These are phyloP conservation scores for Oryza meridionalis DNA, from an alignment of 176 grass and related monocot genomes.

Conservation along the genomic window DNA sequence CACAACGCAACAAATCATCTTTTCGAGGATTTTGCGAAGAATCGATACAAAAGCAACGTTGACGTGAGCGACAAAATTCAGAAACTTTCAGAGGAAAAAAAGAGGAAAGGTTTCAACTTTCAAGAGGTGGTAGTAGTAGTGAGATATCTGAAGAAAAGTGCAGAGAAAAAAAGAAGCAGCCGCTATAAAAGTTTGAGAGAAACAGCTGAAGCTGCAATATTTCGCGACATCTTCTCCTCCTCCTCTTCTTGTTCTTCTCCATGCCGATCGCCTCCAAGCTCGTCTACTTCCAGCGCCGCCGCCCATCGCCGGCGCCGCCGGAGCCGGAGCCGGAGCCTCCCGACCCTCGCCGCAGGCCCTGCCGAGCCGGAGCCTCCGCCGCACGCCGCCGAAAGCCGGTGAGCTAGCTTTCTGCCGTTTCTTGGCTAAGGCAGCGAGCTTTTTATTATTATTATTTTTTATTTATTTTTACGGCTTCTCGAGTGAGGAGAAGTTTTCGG, in stretches of 20 bases:
- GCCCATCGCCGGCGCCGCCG: constrained; percentile 39
- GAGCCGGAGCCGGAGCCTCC: constrained; percentile 34
- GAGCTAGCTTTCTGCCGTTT: neutral
- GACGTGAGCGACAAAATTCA: neutral
- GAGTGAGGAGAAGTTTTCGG: neutral
- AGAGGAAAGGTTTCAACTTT: neutral
- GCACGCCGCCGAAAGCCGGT: neutral
- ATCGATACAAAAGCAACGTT: neutral
- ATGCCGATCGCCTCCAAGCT: constrained; percentile 69
- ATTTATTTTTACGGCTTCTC: neutral
- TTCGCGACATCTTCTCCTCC: constrained; percentile 19
- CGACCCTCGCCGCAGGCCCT: neutral
- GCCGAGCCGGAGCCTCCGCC: neutral
- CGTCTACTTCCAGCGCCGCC: constrained; percentile 63
- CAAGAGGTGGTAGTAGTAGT: neutral
- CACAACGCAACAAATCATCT: neutral
- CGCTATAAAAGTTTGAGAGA: neutral
- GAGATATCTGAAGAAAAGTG: neutral
- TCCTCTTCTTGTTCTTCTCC: neutral
- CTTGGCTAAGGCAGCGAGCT: neutral
- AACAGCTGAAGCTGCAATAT: constrained; percentile 23
- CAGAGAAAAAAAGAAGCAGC: neutral
- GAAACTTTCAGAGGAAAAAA: neutral
- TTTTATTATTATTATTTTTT: neutral
- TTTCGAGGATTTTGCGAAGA: neutral